Evolutionary conservation across 2,329 filamentous ascomycete species (phyloP), one percentile per base, ranked within the genome.

Genomic region (Phaeomoniella chlamydospora): DNA sequence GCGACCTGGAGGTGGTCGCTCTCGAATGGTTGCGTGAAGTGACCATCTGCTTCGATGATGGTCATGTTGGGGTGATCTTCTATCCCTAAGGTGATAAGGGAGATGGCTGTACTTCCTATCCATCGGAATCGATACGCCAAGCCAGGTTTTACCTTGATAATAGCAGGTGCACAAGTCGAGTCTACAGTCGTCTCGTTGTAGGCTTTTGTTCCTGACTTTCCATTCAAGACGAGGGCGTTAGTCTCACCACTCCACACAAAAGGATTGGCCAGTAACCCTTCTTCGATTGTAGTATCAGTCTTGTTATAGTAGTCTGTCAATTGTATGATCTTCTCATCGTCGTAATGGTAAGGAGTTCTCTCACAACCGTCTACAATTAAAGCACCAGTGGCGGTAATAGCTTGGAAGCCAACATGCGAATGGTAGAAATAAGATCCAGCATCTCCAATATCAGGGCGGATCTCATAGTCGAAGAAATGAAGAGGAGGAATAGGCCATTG

Each of bases 381-480:
- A 0, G 68, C 55, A 0, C 77, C 77, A 4, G 64, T 52, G 0
- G 70, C 71, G 11, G 72, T 71, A 19, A 70, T 53, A 0, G 70
- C 68, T 47, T 80, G 74, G 39, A 79, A 70, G 0, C 65, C 74
- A 12, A 80, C 62, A 41, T 80, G 77, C 0, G 74, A 78, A 47
- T 80, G 76, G 46, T 80, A 80, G 48, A 76, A 79, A 47, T 78
- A 80, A 0, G 74, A 73, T 3, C 76, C 77, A 0, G 71, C 67
- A 37, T 72, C 65, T 4, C 65, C 67, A 2, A 49, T 31, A 3
- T 67, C 52, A 0, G 72, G 65, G 12, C 62, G 61, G 3, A 80
- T 54, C 46, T 80, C 74, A 47, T 80, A 80, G 54, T 80, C 77
- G 50, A 80, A 80, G 54, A 70, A 80, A 39, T 71, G 63, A 1